Evolutionary conservation across 306 rosid species (phyloP), one percentile per base, ranked within the genome.

Genomic region (Rosa multiflora): DNA sequence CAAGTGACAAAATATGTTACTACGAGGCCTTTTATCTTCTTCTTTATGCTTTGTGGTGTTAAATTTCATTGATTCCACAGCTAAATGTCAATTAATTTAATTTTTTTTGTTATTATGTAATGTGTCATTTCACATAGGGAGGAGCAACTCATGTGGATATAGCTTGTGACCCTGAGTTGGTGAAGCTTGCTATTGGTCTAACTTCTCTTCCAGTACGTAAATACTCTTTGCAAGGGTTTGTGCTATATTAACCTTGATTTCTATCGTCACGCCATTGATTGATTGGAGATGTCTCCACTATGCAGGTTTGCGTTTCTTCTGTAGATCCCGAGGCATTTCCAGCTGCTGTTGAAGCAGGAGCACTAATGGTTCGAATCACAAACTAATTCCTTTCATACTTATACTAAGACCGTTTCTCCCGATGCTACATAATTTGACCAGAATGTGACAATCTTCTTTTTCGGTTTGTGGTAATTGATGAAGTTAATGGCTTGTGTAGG

Each of bases 121-220:
- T 73, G 71, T 82, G 42, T 43, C 5, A 8, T 77, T 46, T 49
- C 59, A 72, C 70, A 15, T 78, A 92, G 97, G 98, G 97, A 20
- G 98, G 97, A 86, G 97, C 98, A 72, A 94, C 97, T 84, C 99
- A 92, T 53, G 97, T 94, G 81, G 99, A 94, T 84, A 94, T 92
- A 87, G 97, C 99, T 62, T 92, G 97, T 79, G 97, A 94, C 75
- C 93, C 97, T 0, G 97, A 89, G 83, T 83, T 94, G 87, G 99
- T 94, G 87, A 91, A 88, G 83, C 92, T 94, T 76, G 97, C 97
- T 39, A 81, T 87, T 64, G 85, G 88, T 78, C 87, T 94, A 88
- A 94, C 97, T 85, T 86, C 92, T 86, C 86, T 89, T 88, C 97
- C 97, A 81, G 97, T 90, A 90, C 64, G 62, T 40, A 79, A 73